Evolutionary conservation across 495 filamentous ascomycete genomes (phyloP).

Genomic region (Aspergillus ellipticus): DNA sequence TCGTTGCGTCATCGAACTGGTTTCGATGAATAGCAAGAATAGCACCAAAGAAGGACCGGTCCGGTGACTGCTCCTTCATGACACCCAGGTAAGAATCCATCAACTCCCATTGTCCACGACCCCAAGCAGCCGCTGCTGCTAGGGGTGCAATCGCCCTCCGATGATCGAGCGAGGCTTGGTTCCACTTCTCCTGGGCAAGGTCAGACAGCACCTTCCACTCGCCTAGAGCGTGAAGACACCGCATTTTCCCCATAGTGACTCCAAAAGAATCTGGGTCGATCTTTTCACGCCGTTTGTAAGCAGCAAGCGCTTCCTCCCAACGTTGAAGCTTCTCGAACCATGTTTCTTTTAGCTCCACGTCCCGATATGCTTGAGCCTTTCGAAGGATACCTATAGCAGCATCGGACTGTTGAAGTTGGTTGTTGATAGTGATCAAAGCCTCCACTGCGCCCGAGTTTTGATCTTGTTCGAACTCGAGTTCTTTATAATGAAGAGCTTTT

Average conservation of each 20-base stretch:
- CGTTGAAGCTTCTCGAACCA: slow-evolving; percentile 98
- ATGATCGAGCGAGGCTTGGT: slow-evolving; percentile 76
- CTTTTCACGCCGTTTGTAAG: slow-evolving; percentile 75
- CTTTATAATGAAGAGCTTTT: slow-evolving; percentile 97
- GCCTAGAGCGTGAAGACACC: slow-evolving; percentile 92
- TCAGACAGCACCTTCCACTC: slow-evolving; percentile 92
- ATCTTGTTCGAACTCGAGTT: slow-evolving; percentile 95
- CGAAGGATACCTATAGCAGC: slow-evolving; percentile 95
- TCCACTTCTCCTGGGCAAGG: slow-evolving; percentile 90
- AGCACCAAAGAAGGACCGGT: slow-evolving; percentile 95
- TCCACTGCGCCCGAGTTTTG: slow-evolving; percentile 95
- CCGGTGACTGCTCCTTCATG: slow-evolving; percentile 89
- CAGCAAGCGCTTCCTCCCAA: slow-evolving; percentile 95
- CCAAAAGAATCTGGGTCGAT: slow-evolving; percentile 76
- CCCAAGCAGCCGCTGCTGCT: slow-evolving; percentile 97
- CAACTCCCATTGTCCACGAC: slow-evolving; percentile 89
- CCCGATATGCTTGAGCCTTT: slow-evolving; percentile 89
- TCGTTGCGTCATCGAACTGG: slow-evolving; percentile 80
- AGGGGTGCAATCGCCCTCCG: slow-evolving; percentile 85
- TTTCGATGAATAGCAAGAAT: slow-evolving; percentile 92
- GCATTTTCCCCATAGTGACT: slow-evolving; percentile 98
- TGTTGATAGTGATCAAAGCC: slow-evolving; percentile 96
- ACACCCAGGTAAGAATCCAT: slow-evolving; percentile 95
- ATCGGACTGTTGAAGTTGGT: slow-evolving; percentile 95
- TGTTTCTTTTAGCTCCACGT: slow-evolving; percentile 91